A percentile compares a stretch with the other conserved stretches of the same genome.
Conservation (phyloP, 2,329 filamentous ascomycete genomes). For the Apiospora marii region DNA sequence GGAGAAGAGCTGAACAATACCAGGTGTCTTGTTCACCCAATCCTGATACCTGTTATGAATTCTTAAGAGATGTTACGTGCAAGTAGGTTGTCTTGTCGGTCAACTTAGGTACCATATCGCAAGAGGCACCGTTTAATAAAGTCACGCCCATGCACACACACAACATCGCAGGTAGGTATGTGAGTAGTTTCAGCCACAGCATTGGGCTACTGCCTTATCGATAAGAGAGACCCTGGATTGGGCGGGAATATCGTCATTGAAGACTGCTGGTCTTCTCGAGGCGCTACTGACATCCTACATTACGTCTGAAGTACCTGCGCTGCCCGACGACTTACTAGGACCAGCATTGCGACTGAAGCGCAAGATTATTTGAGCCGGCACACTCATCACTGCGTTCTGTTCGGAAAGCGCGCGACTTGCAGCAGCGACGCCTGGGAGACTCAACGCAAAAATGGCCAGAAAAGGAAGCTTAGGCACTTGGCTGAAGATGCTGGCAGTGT, state of each 20-base stretch:
- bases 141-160: neutral
- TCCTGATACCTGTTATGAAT: neutral
- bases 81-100: neutral
- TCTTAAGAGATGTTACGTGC: too few species aligned
- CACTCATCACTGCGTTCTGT: neutral
- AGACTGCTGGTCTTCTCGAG: neutral
- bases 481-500: conserved; percentile 23
- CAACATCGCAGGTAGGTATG: too few species aligned
- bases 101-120: neutral
- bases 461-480: conserved; percentile 20
- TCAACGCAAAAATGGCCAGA: neutral
- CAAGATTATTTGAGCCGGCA: neutral
- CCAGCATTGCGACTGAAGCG: conserved; percentile 1
- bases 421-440: neutral
- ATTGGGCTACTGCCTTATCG: neutral
- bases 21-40: neutral
- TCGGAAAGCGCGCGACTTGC: neutral
- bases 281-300: neutral
- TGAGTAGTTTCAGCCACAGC: neutral
- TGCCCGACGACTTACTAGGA: neutral
- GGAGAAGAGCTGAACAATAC: neutral
- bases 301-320: neutral
- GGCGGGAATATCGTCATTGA: conserved; percentile 17
- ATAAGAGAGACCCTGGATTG: conserved; percentile 9
- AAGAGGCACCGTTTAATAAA: neutral